Percentiles rank a stretch among this genome's conserved stretches.
Evolutionary conservation across 73 alveolate species (phyloP).

Genomic region (Uronychia binucleata): DNA sequence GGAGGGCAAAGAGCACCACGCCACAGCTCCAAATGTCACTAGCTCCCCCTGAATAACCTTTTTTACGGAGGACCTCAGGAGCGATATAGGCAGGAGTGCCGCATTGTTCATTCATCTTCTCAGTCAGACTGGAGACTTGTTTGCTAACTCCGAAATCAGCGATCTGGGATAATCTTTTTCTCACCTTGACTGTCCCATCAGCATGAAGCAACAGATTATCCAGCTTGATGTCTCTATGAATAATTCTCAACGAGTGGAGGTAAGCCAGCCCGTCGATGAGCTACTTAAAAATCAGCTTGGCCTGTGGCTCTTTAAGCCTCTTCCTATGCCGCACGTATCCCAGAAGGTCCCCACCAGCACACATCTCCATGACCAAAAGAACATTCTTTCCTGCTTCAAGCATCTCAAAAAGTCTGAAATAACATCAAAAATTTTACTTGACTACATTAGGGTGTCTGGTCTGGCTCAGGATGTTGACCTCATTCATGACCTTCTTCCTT

Average conservation of each 20-base stretch:
- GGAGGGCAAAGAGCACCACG: slow-evolving; percentile 83
- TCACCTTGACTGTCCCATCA: slow-evolving; percentile 81
- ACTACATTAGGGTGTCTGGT: slow-evolving; percentile 69
- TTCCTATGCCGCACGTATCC: too few relatives aligned
- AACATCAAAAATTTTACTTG: too few relatives aligned
- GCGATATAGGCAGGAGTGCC: slow-evolving; percentile 99
- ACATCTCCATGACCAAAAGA: slow-evolving; percentile 81
- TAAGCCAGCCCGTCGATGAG: slow-evolving; percentile 78
- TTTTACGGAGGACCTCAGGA: slow-evolving; percentile 91
- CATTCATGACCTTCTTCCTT: slow-evolving; percentile 38
- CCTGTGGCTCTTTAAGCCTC: slow-evolving; percentile 80
- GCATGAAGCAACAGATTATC: slow-evolving; percentile 92
- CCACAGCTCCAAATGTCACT: slow-evolving; percentile 96
- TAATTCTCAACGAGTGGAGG: slow-evolving; percentile 82
- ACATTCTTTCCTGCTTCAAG: slow-evolving; percentile 91
- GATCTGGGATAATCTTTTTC: too few relatives aligned
- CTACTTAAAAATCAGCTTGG: slow-evolving; percentile 83
- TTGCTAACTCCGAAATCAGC: slow-evolving; percentile 96
- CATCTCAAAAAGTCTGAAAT: slow-evolving; percentile 88
- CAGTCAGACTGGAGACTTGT: slow-evolving; percentile 70
- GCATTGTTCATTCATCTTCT: slow-evolving; percentile 89
- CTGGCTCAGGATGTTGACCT: slow-evolving; percentile 24
- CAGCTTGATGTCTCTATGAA: slow-evolving; percentile 95
- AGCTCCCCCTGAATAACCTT: slow-evolving; percentile 94
- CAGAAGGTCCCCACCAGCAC: too few relatives aligned